Percentiles rank a stretch among this genome's conserved stretches.
These are phyloP conservation scores for Cornus controversa DNA, from an alignment of 148 eudicot species.

Conservation along the genomic window DNA sequence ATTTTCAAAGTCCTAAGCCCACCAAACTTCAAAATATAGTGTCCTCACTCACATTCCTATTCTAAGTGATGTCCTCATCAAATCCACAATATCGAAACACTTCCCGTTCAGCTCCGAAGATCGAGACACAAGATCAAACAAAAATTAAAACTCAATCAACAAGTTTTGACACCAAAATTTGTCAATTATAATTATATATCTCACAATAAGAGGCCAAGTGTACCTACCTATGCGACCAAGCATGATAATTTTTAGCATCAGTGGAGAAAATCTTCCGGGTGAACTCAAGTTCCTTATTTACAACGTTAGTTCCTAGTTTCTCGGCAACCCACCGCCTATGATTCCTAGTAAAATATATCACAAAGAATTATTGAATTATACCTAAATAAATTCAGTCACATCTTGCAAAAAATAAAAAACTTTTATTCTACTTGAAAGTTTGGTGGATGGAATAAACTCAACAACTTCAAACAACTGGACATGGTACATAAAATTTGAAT, in stretches of 20 bases:
- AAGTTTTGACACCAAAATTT: too few relatives aligned
- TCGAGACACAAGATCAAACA: too few relatives aligned
- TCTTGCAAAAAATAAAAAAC: neutral
- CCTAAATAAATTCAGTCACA: neutral
- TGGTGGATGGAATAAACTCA: neutral
- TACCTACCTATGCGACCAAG: constrained; percentile 98
- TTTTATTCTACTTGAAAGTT: neutral
- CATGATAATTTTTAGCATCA: constrained; percentile 96
- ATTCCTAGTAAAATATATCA: constrained; percentile 67
- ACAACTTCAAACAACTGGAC: too few relatives aligned
- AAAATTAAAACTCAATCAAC: too few relatives aligned
- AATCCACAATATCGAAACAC: too few relatives aligned
- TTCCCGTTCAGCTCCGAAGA: too few relatives aligned
- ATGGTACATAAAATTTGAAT: too few relatives aligned
- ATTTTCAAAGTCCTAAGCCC: too few relatives aligned
- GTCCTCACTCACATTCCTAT: too few relatives aligned
- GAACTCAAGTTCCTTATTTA: constrained; percentile 71
- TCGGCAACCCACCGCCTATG: constrained; percentile 98
- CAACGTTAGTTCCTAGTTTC: constrained; percentile 65
- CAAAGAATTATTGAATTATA: constrained; percentile 32
- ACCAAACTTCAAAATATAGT: too few relatives aligned
- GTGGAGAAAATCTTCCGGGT: constrained; percentile 61
- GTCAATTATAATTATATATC: too few relatives aligned
- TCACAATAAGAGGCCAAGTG: constrained; percentile 7
- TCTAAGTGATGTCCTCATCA: too few relatives aligned